Evolutionary conservation across 371 early-diverging fungal species (phyloP).

Genomic region (Apophysomyces variabilis): DNA sequence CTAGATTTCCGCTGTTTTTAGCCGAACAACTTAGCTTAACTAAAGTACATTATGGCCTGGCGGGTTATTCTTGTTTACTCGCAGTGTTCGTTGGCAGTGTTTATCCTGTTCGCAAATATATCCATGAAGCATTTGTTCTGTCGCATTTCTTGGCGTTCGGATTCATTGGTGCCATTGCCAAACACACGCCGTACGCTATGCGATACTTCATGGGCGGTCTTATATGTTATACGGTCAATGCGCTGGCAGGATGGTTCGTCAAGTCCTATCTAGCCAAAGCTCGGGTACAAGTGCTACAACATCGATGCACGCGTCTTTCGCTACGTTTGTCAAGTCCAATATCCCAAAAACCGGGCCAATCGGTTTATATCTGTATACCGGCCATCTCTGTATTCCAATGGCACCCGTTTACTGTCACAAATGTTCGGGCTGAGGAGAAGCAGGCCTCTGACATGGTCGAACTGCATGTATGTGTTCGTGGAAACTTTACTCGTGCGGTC

Average conservation of each 20-base stretch:
- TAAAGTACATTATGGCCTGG: conserved; percentile 60
- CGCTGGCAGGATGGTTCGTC: conserved; percentile 59
- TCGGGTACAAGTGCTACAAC: conserved; percentile 48
- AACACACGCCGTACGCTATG: conserved; percentile 67
- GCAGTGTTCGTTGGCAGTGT: conserved; percentile 53
- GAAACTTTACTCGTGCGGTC: conserved; percentile 56
- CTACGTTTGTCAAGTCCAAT: conserved; percentile 49
- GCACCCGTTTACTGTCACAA: conserved; percentile 70
- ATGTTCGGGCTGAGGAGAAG: conserved; percentile 14
- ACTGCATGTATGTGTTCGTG: conserved; percentile 53
- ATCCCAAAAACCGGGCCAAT: conserved; percentile 54
- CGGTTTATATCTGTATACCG: conserved; percentile 60
- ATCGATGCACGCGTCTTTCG: conserved; percentile 49
- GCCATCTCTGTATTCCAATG: conserved; percentile 59
- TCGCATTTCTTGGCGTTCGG: conserved; percentile 56
- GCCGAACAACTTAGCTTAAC: conserved; percentile 34
- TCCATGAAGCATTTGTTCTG: conserved; percentile 52
- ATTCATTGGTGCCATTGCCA: conserved; percentile 54
- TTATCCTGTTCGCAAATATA: conserved; percentile 55
- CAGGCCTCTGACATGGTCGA: conserved; percentile 35
- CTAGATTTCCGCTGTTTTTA: conserved; percentile 49
- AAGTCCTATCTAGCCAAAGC: conserved; percentile 53
- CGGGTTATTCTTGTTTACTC: conserved; percentile 55
- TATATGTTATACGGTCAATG: conserved; percentile 52
- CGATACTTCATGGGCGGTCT: conserved; percentile 60